phyloP scores from a whole-genome alignment of 805 yeast species.

The Pichia deserticola region DNA sequence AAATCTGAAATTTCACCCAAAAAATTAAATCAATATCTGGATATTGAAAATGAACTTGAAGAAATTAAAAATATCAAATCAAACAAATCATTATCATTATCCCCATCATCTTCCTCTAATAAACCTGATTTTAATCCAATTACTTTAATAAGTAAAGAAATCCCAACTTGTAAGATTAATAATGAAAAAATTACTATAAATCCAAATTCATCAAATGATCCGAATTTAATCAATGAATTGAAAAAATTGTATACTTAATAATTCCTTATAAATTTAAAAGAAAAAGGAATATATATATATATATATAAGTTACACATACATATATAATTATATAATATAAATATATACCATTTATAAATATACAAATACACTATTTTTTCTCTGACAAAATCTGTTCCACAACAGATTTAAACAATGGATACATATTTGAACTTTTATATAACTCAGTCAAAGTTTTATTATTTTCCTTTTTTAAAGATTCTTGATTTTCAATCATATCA shows the following conservation, averaged over 20 bases:
- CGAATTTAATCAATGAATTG: background rate
- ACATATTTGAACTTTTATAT: conserved; percentile 32
- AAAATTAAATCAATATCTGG: conserved; percentile 22
- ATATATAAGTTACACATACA: background rate
- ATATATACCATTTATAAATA: background rate
- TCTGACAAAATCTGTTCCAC: conserved; percentile 29
- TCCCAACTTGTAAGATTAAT: conserved; percentile 15
- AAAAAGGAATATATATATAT: background rate
- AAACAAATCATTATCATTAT: background rate
- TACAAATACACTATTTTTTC: background rate
- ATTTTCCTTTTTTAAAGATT: conserved; percentile 49
- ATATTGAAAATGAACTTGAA: conserved; percentile 21
- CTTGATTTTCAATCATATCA: conserved; percentile 72
- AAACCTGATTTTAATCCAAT: conserved; percentile 1
- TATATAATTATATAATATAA: background rate
- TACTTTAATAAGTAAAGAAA: background rate
- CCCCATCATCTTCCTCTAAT: background rate
- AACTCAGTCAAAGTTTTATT: conserved; percentile 28
- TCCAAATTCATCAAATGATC: background rate
- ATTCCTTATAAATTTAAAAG: too few species aligned
- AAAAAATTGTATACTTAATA: conserved; percentile 6
- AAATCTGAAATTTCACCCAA: conserved; percentile 7
- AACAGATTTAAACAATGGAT: conserved; percentile 40
- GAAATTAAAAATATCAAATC: conserved; percentile 15
- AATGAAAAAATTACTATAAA: conserved; percentile 6